Base-by-base conservation (phyloP, 106 monocot species). In the Ottelia alismoides region DNA sequence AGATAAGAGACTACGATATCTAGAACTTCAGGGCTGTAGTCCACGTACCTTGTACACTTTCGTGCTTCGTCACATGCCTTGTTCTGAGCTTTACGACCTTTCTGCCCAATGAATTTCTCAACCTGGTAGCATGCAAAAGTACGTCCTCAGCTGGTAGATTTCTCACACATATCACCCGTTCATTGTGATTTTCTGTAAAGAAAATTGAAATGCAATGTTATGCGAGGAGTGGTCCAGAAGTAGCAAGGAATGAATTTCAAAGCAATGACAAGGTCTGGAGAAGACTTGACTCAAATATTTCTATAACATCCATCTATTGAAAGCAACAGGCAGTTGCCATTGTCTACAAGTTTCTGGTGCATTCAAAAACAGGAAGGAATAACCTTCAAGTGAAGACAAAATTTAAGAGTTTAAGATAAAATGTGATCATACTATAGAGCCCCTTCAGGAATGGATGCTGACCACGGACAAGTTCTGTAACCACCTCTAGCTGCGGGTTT, bases 31-130 rank as follows among this genome's bases (percentile, higher is more conserved):
- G 55, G 10, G 52, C 77, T 3, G 92, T 92, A 1, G 76, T 90
- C 98, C 90, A 98, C 0, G 98, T 98, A 3, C 98, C 98, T 51
- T 98, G 90, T 51, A 83, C 90, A 49, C 90, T 98, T 1, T 89
- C 85, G 35, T 76, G 89, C 20, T 90, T 90, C 0, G 98, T 90
- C 49, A 98, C 89, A 53, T 90, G 98, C 30, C 98, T 78, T 11
- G 98, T 90, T 63, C 90, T 74, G 49, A 98, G 79, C 70, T 98
- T 98, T 27, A 90, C 60, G 40, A 98, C 98, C 51, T 98, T 90
- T 60, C 90, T 71, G 0, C 98, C 98, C 23, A 90, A 50, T 11
- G 98, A 64, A 62, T 98, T 98, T 53, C 85, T 77, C 53, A 98
- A 72, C 57, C 86, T 76, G 21, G 90, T 86, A 4, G 90, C 85